phyloP scores from a whole-genome alignment of 2,329 filamentous ascomycete species.

The Bipolaris oryzae region DNA sequence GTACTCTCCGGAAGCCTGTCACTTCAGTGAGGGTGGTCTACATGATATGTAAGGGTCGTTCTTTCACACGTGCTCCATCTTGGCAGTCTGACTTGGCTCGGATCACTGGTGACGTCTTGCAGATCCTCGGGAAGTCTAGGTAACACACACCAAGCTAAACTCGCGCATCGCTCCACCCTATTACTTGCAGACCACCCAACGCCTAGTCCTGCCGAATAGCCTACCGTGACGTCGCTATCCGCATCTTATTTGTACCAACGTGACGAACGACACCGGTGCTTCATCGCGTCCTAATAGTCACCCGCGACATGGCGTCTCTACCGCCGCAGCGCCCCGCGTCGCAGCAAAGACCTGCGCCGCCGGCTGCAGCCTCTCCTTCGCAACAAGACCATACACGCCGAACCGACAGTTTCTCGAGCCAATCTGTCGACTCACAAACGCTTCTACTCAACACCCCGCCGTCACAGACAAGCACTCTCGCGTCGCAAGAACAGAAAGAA shows the following conservation, averaged over 20 bases:
- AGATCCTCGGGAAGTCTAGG: conserved; percentile 24
- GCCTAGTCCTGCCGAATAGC: neutral
- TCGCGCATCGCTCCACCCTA: neutral
- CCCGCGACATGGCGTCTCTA: conserved; percentile 49
- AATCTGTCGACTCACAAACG: conserved; percentile 55
- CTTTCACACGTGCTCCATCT: conserved; percentile 17
- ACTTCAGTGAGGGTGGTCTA: too few species aligned
- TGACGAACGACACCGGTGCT: neutral
- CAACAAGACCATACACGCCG: conserved; percentile 30
- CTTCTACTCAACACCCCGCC: conserved; percentile 50
- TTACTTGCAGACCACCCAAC: neutral
- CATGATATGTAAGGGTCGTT: neutral
- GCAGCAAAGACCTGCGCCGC: conserved; percentile 41
- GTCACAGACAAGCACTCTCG: conserved; percentile 18
- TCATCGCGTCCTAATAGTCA: neutral
- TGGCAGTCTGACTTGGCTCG: conserved; percentile 16
- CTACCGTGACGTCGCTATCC: neutral
- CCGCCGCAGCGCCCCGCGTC: conserved; percentile 47
- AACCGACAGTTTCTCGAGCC: conserved; percentile 47
- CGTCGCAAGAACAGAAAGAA: conserved; percentile 21
- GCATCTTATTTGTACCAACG: neutral
- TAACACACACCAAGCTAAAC: conserved; percentile 25
- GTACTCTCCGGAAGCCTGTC: too few species aligned
- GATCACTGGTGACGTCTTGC: conserved; percentile 20
- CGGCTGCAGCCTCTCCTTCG: conserved; percentile 24